A percentile compares a stretch with the other conserved stretches of the same genome.
Evolutionary conservation across 2,329 filamentous ascomycete genomes (phyloP).

Genomic region (Xylariales sp.): DNA sequence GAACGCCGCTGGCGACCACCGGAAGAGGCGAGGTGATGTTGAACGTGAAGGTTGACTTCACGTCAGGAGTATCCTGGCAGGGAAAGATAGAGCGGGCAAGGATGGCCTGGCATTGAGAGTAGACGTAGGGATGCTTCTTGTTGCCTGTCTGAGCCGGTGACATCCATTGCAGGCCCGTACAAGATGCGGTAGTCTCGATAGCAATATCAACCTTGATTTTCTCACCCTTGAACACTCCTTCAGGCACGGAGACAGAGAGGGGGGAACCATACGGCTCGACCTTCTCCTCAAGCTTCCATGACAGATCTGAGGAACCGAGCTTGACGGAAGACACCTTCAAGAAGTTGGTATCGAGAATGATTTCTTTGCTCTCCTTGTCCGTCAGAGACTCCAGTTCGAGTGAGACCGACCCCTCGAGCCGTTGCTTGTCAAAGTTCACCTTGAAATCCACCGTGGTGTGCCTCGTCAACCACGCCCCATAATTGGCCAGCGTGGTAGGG

Average conservation of each 20-base stretch:
- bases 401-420: constrained; percentile 70
- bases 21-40: constrained; percentile 80
- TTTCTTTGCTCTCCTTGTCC: constrained; percentile 65
- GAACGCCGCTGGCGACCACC: constrained; percentile 85
- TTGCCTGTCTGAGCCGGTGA: constrained; percentile 90
- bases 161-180: constrained; percentile 93
- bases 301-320: constrained; percentile 57
- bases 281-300: constrained; percentile 68
- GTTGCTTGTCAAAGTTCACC: constrained; percentile 78
- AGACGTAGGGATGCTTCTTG: constrained; percentile 95
- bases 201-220: constrained; percentile 57
- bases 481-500: constrained; percentile 89
- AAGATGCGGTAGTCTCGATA: constrained; percentile 78
- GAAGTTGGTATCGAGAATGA: constrained; percentile 85
- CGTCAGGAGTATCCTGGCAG: constrained; percentile 94
- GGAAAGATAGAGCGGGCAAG: constrained; percentile 92
- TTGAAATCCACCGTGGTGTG: constrained; percentile 79
- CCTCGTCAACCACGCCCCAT: constrained; percentile 77
- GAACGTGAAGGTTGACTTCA: constrained; percentile 93
- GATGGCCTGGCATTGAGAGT: constrained; percentile 96
- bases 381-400: constrained; percentile 75
- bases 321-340: constrained; percentile 69
- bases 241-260: constrained; percentile 58
- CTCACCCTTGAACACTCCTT: constrained; percentile 48
- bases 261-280: constrained; percentile 71